Evolutionary conservation across 1,284 basidiomycete genomes (phyloP), one percentile per base, ranked within the genome.

Genomic region (Cutaneotrichosporon cutaneum): DNA sequence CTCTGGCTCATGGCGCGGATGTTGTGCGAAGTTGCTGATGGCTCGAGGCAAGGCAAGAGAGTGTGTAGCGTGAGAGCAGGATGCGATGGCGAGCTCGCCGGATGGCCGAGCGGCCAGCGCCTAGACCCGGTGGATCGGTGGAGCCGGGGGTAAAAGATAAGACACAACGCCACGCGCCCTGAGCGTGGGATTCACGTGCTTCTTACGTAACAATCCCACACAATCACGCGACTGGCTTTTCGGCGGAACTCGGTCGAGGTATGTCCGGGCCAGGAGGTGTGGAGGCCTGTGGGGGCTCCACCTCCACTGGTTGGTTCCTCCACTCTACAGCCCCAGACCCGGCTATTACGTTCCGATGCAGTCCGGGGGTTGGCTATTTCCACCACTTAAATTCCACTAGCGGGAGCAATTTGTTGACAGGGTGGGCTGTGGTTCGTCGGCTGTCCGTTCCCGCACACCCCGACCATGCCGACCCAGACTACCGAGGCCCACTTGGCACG

Each of bases 1-100:
- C 35, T 54, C 26, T 26, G 14, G 48, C 35, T 54, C 52, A 54
- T 54, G 22, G 21, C 51, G 47, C 18, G 10, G 22, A 26, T 26
- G 48, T n/a, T n/a, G n/a, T n/a, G 6, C 5, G 48, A 14, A 9
- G 48, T 14, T n/a, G 26, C 10, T 14, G 26, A n/a, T 51, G 18
- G 27, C 4, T 51, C 9, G 21, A 27, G 11, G 22, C 22, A 7
- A 13, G 44, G 7, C 8, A 14, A 3, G 35, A 14, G 4, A 13
- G 35, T 36, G 35, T 36, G 30, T 36, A 45, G 44, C 22, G 45
- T 27, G 26, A 27, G 48, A n/a, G 48, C 16, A 5, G 48, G 26
- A 48, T 48, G 45, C 45, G 26, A 48, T 24, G 26, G 48, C 24
- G 24, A 50, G 48, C 39, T 42, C 30, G 4, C 30, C 30, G 30